A percentile compares a stretch with the other conserved stretches of the same genome.
Evolutionary conservation across 2,329 filamentous ascomycete genomes (phyloP).

Genomic region (Claviceps arundinis): DNA sequence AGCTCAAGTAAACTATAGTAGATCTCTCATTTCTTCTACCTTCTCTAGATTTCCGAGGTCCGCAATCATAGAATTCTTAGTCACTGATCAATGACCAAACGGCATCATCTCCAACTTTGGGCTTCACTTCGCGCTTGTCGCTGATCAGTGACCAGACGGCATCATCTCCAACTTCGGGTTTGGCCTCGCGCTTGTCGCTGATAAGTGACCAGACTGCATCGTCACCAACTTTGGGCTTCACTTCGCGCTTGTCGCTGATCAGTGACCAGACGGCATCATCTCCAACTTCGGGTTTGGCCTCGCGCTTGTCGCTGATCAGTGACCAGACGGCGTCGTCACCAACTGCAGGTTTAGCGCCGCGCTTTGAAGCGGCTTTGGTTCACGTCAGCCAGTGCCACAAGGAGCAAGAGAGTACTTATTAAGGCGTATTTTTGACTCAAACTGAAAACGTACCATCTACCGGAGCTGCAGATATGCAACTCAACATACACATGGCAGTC

Average conservation of each 20-base stretch:
- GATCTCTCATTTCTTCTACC: neutral
- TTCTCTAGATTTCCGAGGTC: neutral
- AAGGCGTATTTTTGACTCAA: neutral
- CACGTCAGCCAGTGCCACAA: neutral
- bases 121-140: neutral
- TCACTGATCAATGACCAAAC: neutral
- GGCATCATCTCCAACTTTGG: neutral
- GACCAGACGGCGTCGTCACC: neutral
- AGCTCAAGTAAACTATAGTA: neutral
- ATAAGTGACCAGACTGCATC: neutral
- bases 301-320: neutral
- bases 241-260: neutral
- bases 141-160: neutral
- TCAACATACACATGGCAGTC: neutral
- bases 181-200: neutral
- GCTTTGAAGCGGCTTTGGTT: neutral
- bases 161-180: neutral
- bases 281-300: neutral
- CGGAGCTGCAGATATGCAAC: neutral
- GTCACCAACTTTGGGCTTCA: neutral
- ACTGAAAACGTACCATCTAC: neutral
- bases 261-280: neutral
- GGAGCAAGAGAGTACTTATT: no score
- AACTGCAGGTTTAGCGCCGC: neutral
- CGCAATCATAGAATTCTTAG: neutral